A percentile compares a stretch with the other conserved stretches of the same genome.
Conservation (phyloP, 116 monocot species). For the Dioscorea cayenensis region DNA sequence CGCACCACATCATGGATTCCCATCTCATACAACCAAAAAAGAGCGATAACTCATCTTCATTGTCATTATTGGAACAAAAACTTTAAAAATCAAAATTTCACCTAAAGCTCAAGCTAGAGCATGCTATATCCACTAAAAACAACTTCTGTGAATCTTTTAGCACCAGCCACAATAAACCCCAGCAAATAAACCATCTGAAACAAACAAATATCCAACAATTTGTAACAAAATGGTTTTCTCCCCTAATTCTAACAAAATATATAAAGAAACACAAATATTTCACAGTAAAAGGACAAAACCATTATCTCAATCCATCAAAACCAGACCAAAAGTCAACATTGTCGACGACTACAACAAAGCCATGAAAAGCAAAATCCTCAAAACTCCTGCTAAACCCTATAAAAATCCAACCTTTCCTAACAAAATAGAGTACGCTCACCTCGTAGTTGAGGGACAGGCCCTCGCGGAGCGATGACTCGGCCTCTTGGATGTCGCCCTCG, state of each 20-base stretch:
- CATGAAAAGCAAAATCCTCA: too few species aligned
- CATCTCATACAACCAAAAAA: too few species aligned
- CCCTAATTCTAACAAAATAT: background rate
- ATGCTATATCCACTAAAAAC: background rate
- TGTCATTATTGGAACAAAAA: too few species aligned
- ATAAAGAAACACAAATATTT: background rate
- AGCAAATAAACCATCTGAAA: background rate
- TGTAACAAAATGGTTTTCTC: background rate
- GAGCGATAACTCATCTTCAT: too few species aligned
- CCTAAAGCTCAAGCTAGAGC: background rate
- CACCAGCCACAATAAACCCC: background rate
- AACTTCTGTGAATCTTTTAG: background rate
- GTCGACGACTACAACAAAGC: background rate
- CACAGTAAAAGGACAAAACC: too few species aligned
- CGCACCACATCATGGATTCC: too few species aligned
- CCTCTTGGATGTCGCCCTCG: slow-evolving; percentile 46
- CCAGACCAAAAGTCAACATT: background rate
- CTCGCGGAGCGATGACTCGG: slow-evolving; percentile 50
- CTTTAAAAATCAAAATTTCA: background rate
- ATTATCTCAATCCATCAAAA: background rate
- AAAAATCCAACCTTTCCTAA: background rate
- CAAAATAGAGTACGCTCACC: slow-evolving; percentile 10
- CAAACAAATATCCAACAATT: background rate
- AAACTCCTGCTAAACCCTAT: background rate
- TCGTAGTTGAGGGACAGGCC: slow-evolving; percentile 57